These are phyloP conservation scores for Capsella bursapastoris DNA, from an alignment of 345 rosid genomes.

Conservation along the genomic window DNA sequence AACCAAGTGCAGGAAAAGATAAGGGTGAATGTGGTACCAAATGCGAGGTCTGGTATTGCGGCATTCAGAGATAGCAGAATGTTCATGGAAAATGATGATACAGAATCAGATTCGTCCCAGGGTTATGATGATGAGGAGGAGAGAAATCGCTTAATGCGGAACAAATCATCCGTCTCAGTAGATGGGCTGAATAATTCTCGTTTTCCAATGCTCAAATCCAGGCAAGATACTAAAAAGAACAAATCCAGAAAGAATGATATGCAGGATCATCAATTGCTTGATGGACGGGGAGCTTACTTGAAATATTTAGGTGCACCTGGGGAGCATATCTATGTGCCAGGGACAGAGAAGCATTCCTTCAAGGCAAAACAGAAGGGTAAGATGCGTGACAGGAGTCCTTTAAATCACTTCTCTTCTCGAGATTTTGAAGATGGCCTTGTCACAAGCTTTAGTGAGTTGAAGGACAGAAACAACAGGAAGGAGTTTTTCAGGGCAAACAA, in stretches of 20 bases:
- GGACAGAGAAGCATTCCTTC: slow-evolving; percentile 49
- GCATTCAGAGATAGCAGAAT: slow-evolving; percentile 55
- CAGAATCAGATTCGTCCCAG: slow-evolving; percentile 86
- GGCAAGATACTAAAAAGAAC: slow-evolving; percentile 51
- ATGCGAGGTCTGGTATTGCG: slow-evolving; percentile 52
- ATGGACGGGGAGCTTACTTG: slow-evolving; percentile 47
- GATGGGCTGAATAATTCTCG: slow-evolving; percentile 53
- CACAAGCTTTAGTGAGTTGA: slow-evolving; percentile 46
- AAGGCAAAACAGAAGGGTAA: slow-evolving; percentile 82
- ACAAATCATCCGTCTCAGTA: slow-evolving; percentile 55
- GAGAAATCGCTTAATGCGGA: slow-evolving; percentile 55
- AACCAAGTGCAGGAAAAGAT: slow-evolving; percentile 62
- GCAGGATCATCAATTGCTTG: slow-evolving; percentile 51
- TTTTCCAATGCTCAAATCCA: slow-evolving; percentile 55
- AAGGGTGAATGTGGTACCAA: slow-evolving; percentile 57
- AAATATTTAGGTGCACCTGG: slow-evolving; percentile 45
- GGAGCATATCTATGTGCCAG: slow-evolving; percentile 50
- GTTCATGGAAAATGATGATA: slow-evolving; percentile 62
- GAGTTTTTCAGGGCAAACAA: slow-evolving; percentile 45
- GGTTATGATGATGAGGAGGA: slow-evolving; percentile 64
- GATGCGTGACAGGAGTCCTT: slow-evolving; percentile 62
- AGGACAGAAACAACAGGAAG: slow-evolving; percentile 50
- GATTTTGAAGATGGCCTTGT: slow-evolving; percentile 50
- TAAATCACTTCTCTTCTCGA: slow-evolving; percentile 49
- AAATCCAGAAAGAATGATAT: slow-evolving; percentile 51